Evolutionary conservation across 225 moss, liverwort and hornwort species (phyloP).

Genomic region (Pseudisothecium myosuroides): DNA sequence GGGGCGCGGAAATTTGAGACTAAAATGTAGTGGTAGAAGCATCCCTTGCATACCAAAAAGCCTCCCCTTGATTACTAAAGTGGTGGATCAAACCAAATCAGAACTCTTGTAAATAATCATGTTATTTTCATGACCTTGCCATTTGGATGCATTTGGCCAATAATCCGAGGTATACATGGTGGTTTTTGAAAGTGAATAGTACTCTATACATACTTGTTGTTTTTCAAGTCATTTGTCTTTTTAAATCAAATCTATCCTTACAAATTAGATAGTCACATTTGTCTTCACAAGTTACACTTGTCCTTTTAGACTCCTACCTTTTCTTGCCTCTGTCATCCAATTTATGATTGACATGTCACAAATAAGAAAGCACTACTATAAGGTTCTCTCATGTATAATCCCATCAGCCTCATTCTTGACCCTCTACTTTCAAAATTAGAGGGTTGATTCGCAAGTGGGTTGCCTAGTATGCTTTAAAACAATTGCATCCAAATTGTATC

Average conservation of each 20-base stretch:
- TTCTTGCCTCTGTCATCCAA: not conserved
- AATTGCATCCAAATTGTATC: not conserved
- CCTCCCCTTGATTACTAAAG: fast-evolving
- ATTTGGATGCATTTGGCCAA: not conserved
- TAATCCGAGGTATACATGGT: not conserved
- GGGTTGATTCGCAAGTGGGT: not conserved
- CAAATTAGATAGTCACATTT: not conserved
- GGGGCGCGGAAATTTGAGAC: fast-evolving
- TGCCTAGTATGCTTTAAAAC: fast-evolving
- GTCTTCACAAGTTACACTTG: not conserved
- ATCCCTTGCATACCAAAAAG: fast-evolving
- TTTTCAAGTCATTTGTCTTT: not conserved
- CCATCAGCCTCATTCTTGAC: fast-evolving
- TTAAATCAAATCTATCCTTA: not conserved
- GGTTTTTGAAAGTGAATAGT: fast-evolving
- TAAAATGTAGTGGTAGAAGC: not conserved
- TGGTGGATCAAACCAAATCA: not conserved
- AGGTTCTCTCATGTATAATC: not conserved
- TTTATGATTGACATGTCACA: fast-evolving
- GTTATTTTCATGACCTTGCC: fast-evolving
- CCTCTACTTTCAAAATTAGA: not conserved
- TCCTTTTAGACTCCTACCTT: not conserved
- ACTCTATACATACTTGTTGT: not conserved
- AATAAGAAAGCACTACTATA: fast-evolving
- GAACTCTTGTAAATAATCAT: not conserved